These are phyloP conservation scores for Cutaneotrichosporon cavernicola DNA, from an alignment of 1,284 basidiomycete species.

Conservation along the genomic window DNA sequence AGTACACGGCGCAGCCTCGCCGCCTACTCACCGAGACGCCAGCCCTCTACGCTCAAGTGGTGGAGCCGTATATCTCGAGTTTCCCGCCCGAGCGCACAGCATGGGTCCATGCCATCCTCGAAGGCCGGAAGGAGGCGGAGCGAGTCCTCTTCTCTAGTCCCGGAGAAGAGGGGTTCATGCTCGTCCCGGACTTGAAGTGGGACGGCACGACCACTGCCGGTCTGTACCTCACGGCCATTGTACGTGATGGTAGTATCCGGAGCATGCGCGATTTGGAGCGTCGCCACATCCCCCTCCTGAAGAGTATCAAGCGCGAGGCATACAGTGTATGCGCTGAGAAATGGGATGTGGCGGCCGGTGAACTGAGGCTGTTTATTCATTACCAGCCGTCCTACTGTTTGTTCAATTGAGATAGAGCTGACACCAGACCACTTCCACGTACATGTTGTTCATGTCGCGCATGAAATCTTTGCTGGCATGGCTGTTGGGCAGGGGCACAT, in stretches of 20 bases:
- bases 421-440: slow-evolving; percentile 86
- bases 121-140: slow-evolving; percentile 73
- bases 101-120: slow-evolving; percentile 88
- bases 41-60: slow-evolving; percentile 65
- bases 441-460: slow-evolving; percentile 80
- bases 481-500: slow-evolving; percentile 88
- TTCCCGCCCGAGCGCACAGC: slow-evolving; percentile 72
- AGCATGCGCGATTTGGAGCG: slow-evolving; percentile 69
- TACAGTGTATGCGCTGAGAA: slow-evolving; percentile 66
- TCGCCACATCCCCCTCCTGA: slow-evolving; percentile 68
- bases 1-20: slow-evolving; percentile 76
- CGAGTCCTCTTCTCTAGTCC: slow-evolving; percentile 69
- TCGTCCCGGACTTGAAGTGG: slow-evolving; percentile 93
- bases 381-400: slow-evolving; percentile 95
- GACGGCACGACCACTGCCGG: slow-evolving; percentile 65
- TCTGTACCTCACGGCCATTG: slow-evolving; percentile 71
- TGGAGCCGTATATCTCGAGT: slow-evolving; percentile 72
- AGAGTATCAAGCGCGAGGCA: slow-evolving; percentile 62
- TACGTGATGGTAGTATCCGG: slow-evolving; percentile 60
- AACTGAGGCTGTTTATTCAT: slow-evolving; percentile 80
- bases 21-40: slow-evolving; percentile 79
- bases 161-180: slow-evolving; percentile 66
- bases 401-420: slow-evolving; percentile 41
- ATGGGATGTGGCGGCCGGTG: slow-evolving; percentile 66
- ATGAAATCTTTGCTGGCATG: slow-evolving; percentile 67